phyloP scores from a whole-genome alignment of 129 eudicot genomes.

The Scalesia atractyloides region DNA sequence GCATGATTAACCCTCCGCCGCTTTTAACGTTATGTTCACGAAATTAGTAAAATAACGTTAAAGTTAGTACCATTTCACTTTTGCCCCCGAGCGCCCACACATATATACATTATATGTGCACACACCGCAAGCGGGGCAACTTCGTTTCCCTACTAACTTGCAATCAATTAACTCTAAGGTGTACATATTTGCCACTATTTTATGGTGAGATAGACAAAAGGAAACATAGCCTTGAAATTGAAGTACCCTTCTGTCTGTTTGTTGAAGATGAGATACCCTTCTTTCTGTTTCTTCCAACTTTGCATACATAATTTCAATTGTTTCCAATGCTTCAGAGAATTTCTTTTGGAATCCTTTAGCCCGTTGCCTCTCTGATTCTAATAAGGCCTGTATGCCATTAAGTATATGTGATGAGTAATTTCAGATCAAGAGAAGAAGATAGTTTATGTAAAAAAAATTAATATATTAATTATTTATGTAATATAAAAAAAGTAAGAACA shows the following conservation, averaged over 20 bases:
- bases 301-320: constrained; percentile 30
- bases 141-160: constrained; percentile 13
- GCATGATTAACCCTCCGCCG: no score
- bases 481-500: background rate
- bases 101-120: no score
- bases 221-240: constrained; percentile 60
- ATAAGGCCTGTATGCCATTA: constrained; percentile 15
- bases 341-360: constrained; percentile 28
- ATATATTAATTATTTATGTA: background rate
- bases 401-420: background rate
- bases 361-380: constrained; percentile 30
- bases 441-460: background rate
- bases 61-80: no score
- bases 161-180: constrained; percentile 26
- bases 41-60: no score
- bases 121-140: no score
- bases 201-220: constrained; percentile 18
- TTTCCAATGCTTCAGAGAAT: constrained; percentile 28
- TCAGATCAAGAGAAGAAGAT: background rate
- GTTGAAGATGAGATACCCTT: constrained; percentile 36
- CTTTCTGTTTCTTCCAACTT: constrained; percentile 39
- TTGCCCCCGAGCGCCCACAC: no score
- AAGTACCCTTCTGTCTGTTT: constrained; percentile 47
- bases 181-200: constrained; percentile 30
- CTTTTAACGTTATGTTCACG: no score